These are phyloP conservation scores for Bifiguratus adelaidae DNA, from an alignment of 192 early-diverging fungal genomes.

Conservation along the genomic window DNA sequence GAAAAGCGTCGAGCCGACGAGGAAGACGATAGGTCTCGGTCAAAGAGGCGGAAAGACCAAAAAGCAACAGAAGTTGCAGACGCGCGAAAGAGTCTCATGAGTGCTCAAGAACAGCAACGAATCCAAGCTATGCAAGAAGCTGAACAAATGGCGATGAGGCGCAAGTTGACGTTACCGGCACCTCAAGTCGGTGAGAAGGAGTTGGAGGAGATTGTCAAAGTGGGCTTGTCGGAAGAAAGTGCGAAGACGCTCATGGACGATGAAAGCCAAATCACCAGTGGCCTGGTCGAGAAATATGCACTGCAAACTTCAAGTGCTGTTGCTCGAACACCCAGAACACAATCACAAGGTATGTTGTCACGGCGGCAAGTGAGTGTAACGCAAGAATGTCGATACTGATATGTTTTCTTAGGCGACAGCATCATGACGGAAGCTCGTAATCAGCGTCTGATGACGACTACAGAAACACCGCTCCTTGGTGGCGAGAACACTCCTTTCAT, in stretches of 20 bases:
- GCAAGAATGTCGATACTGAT: neutral
- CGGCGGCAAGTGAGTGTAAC: no score
- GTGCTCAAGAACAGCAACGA: constrained; percentile 34
- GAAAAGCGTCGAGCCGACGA: constrained; percentile 79
- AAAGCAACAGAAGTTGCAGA: constrained; percentile 30
- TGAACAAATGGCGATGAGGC: constrained; percentile 62
- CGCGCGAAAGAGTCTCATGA: constrained; percentile 38
- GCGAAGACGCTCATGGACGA: constrained; percentile 61
- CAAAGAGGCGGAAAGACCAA: constrained; percentile 60
- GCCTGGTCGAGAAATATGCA: constrained; percentile 67
- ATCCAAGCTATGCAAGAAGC: constrained; percentile 52
- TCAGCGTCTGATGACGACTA: constrained; percentile 56
- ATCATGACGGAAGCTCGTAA: constrained; percentile 77
- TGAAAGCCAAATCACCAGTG: constrained; percentile 40
- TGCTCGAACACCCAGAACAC: constrained; percentile 52
- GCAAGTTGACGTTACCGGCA: constrained; percentile 70
- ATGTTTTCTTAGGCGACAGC: constrained; percentile 40
- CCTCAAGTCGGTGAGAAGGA: constrained; percentile 90
- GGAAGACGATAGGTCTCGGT: constrained; percentile 75
- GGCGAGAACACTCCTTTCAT: constrained; percentile 39
- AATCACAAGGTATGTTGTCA: constrained; percentile 19
- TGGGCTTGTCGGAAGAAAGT: constrained; percentile 72
- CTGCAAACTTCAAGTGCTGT: constrained; percentile 31
- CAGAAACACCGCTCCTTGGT: constrained; percentile 82
- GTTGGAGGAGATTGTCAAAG: constrained; percentile 84